Percentiles rank a stretch among this genome's conserved stretches.
Evolutionary conservation across 208 protist genomes (phyloP).

Genomic region (Crithidia thermophila): DNA sequence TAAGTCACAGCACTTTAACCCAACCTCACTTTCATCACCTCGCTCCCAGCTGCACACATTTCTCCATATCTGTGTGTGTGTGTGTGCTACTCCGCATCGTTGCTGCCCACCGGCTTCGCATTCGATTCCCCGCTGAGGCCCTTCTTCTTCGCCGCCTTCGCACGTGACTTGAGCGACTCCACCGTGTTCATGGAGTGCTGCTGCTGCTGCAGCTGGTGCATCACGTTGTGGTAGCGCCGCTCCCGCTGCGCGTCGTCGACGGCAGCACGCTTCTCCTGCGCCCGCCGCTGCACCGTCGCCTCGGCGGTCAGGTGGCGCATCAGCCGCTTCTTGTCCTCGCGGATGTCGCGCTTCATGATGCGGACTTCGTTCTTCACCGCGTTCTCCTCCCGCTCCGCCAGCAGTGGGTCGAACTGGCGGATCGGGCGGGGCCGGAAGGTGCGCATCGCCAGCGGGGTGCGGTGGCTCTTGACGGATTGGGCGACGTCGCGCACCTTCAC

Average conservation of each 20-base stretch:
- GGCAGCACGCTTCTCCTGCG: slow-evolving; percentile 53
- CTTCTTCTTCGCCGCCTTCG: slow-evolving; percentile 63
- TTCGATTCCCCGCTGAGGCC: slow-evolving; percentile 55
- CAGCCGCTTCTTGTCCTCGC: slow-evolving; percentile 86
- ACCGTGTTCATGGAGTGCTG: slow-evolving; percentile 91
- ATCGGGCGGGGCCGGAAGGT: slow-evolving; percentile 82
- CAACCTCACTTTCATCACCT: too few species aligned
- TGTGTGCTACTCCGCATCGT: slow-evolving; percentile 4
- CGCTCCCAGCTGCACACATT: too few species aligned
- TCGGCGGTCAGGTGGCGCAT: slow-evolving; percentile 82
- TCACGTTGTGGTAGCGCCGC: slow-evolving; percentile 68
- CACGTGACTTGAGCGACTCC: slow-evolving; percentile 70
- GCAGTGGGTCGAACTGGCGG: slow-evolving; percentile 83
- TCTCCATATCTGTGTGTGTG: neutral
- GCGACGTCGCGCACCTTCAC: slow-evolving; percentile 30
- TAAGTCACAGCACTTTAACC: too few species aligned
- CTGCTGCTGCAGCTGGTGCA: slow-evolving; percentile 84
- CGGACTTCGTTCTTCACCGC: slow-evolving; percentile 74
- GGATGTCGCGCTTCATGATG: slow-evolving; percentile 67
- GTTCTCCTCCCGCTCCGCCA: slow-evolving; percentile 53
- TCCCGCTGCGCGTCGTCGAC: slow-evolving; percentile 54
- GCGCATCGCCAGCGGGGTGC: slow-evolving; percentile 85
- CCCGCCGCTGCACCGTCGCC: slow-evolving; percentile 77
- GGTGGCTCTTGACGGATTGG: slow-evolving; percentile 33
- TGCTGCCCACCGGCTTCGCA: slow-evolving; percentile 23